These are phyloP conservation scores for Trichoderma breve DNA, from an alignment of 2,329 filamentous ascomycete species.

Conservation along the genomic window DNA sequence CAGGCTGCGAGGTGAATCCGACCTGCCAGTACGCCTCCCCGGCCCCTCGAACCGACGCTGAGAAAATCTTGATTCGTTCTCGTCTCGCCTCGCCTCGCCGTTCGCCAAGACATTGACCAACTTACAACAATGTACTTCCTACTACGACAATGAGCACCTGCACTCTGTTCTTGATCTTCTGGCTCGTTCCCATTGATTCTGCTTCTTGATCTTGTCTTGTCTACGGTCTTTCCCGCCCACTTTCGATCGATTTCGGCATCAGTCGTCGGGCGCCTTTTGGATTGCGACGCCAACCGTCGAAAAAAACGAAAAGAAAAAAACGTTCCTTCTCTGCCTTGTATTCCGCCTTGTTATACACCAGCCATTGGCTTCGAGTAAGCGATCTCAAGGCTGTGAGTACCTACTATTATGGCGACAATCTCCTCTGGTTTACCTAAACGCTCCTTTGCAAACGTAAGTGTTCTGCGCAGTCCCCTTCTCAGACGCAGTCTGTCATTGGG, in stretches of 20 bases:
- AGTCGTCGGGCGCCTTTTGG: neutral
- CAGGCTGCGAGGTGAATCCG: slow-evolving; percentile 13
- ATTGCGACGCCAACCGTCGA: slow-evolving; percentile 8
- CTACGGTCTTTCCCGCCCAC: slow-evolving; percentile 29
- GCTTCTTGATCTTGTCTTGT: slow-evolving; percentile 49
- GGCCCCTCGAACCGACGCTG: slow-evolving; percentile 1
- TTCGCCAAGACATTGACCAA: slow-evolving; percentile 5
- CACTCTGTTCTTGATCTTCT: slow-evolving; percentile 46
- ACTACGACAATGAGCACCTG: slow-evolving; percentile 56
- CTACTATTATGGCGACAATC: slow-evolving; percentile 46
- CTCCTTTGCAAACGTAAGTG: slow-evolving; percentile 73
- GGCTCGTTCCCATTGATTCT: slow-evolving; percentile 54
- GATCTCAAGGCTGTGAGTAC: slow-evolving; percentile 23
- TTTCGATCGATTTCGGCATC: slow-evolving; percentile 12
- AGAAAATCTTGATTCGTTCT: slow-evolving; percentile 4
- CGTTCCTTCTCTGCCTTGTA: slow-evolving; percentile 20
- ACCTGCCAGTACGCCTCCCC: neutral
- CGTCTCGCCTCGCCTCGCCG: slow-evolving; percentile 5
- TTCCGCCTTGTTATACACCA: slow-evolving; percentile 22
- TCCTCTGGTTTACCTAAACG: slow-evolving; percentile 53
- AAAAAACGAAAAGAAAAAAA: neutral
- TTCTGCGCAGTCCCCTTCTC: neutral
- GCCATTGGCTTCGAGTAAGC: slow-evolving; percentile 22
- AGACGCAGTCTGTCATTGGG: slow-evolving; percentile 14
- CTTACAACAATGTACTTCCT: slow-evolving; percentile 36